phyloP scores from a whole-genome alignment of 495 filamentous ascomycete genomes.

The Penicillium antarcticum region DNA sequence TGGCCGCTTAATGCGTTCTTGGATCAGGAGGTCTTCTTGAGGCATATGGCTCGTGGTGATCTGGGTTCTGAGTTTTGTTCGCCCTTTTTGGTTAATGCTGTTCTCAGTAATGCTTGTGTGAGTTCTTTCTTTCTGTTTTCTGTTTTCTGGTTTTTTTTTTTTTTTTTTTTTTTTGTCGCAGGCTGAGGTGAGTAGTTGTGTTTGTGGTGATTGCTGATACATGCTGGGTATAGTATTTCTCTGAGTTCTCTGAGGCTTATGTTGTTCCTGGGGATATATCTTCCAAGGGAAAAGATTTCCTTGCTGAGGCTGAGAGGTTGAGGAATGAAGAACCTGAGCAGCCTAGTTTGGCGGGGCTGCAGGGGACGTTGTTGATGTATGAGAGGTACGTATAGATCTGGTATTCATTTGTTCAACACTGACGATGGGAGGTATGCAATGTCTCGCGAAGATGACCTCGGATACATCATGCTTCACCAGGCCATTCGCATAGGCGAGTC shows the following conservation, averaged over 20 bases:
- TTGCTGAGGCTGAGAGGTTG: slow-evolving; percentile 41
- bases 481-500: slow-evolving; percentile 38
- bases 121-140: slow-evolving; percentile 7
- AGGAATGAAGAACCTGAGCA: slow-evolving; percentile 19
- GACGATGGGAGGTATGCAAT: slow-evolving; percentile 33
- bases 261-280: slow-evolving; percentile 39
- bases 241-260: slow-evolving; percentile 45
- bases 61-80: slow-evolving; percentile 43
- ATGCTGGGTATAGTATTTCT: slow-evolving; percentile 34
- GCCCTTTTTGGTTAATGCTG: slow-evolving; percentile 52
- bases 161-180: no score
- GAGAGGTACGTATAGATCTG: slow-evolving; percentile 26
- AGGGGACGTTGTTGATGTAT: slow-evolving; percentile 41
- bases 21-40: slow-evolving; percentile 46
- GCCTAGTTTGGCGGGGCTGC: slow-evolving; percentile 34
- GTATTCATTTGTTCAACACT: background rate
- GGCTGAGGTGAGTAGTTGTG: background rate
- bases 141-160: no score
- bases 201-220: background rate
- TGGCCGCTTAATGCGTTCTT: slow-evolving; percentile 49
- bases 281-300: slow-evolving; percentile 41
- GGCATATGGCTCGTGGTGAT: slow-evolving; percentile 38
- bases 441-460: slow-evolving; percentile 38
- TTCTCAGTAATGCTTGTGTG: slow-evolving; percentile 50
- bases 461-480: slow-evolving; percentile 42